A percentile compares a stretch with the other conserved stretches of the same genome.
These are phyloP conservation scores for Schwanniomyces polymorphus DNA, from an alignment of 805 yeast genomes.

Conservation along the genomic window DNA sequence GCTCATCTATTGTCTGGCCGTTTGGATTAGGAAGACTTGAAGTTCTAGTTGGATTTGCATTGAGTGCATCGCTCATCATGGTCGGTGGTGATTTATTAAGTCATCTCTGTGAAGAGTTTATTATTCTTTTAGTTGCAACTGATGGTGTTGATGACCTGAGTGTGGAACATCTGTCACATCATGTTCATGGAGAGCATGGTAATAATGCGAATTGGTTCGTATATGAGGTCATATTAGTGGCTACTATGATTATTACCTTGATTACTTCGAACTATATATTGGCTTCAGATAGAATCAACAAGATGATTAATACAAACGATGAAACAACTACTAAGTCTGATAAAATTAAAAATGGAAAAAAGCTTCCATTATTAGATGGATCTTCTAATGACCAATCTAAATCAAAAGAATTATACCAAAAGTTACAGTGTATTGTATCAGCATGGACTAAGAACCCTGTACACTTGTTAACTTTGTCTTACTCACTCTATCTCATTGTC, in stretches of 20 bases:
- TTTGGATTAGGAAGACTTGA: constrained; percentile 93
- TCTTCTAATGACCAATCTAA: background rate
- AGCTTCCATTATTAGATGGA: constrained; percentile 8
- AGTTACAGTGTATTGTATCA: constrained; percentile 10
- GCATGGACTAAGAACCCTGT: constrained; percentile 40
- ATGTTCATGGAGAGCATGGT: constrained; percentile 32
- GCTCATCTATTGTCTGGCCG: constrained; percentile 78
- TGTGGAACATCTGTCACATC: constrained; percentile 35
- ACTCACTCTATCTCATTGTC: constrained; percentile 38
- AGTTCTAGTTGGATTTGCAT: constrained; percentile 83
- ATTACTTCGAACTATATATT: constrained; percentile 35
- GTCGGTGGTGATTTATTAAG: constrained; percentile 88
- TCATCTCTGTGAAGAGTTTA: constrained; percentile 79
- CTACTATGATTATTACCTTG: constrained; percentile 25
- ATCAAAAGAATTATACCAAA: background rate
- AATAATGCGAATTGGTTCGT: constrained; percentile 25
- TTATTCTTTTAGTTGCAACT: constrained; percentile 42
- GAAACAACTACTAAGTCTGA: constrained; percentile 10
- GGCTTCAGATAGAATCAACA: constrained; percentile 31
- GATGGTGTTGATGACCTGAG: constrained; percentile 17
- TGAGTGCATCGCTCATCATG: constrained; percentile 80
- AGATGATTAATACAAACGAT: constrained; percentile 27
- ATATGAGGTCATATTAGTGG: constrained; percentile 25
- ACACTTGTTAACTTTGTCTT: constrained; percentile 45
- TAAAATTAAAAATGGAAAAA: constrained; percentile 1